phyloP scores from a whole-genome alignment of 148 eudicot genomes.

The Simmondsia chinensis region DNA sequence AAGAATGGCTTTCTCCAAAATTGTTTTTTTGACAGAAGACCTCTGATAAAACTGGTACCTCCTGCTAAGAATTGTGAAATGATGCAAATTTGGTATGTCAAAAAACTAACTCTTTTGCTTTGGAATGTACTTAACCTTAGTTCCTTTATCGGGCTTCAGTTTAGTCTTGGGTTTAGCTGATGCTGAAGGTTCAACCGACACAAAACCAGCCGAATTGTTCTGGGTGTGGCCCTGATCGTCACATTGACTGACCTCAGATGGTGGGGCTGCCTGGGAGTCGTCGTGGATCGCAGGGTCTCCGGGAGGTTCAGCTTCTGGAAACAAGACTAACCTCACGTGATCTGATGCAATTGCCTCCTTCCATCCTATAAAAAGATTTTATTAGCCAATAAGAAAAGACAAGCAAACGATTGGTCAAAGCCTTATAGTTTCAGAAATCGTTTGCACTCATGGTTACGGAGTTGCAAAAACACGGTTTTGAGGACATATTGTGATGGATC shows the following conservation, averaged over 20 bases:
- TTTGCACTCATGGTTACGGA: no score
- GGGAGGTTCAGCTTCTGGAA: slow-evolving; percentile 25
- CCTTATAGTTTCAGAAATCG: background rate
- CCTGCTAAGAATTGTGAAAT: slow-evolving; percentile 23
- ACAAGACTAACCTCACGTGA: slow-evolving; percentile 47
- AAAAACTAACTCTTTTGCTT: slow-evolving; percentile 25
- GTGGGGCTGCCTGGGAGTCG: slow-evolving; percentile 10
- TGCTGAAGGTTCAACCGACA: slow-evolving; percentile 14
- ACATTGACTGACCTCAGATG: slow-evolving; percentile 12
- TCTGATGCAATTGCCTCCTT: slow-evolving; percentile 64
- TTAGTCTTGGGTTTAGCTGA: slow-evolving; percentile 26
- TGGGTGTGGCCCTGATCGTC: slow-evolving; percentile 19
- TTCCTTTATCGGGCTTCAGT: slow-evolving; percentile 30
- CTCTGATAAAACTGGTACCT: slow-evolving; percentile 36
- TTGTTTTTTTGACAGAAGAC: slow-evolving; percentile 34
- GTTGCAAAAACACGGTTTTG: no score
- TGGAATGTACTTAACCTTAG: slow-evolving; percentile 45
- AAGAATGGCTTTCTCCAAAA: slow-evolving; percentile 24
- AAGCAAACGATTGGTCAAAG: background rate
- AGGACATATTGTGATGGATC: no score
- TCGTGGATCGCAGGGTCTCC: slow-evolving; percentile 15
- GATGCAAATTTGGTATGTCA: slow-evolving; percentile 36
- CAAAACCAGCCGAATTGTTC: slow-evolving; percentile 7
- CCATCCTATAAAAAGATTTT: slow-evolving; percentile 54
- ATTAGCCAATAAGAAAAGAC: background rate